Base-by-base conservation (phyloP, 1,284 basidiomycete species). In the Tylopilus sp. region DNA sequence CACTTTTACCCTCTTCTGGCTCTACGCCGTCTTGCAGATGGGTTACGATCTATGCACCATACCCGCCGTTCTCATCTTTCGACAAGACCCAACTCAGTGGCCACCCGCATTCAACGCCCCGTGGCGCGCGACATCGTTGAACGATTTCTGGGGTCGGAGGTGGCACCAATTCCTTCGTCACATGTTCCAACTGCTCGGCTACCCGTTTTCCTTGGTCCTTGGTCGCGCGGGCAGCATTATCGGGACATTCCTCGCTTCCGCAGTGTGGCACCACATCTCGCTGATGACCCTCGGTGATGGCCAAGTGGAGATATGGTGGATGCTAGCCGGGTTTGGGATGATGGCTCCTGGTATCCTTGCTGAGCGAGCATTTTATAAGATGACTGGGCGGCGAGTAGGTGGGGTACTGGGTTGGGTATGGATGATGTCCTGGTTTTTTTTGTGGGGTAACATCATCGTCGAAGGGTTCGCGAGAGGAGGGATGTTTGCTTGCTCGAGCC, bases 221-320 rank as follows among this genome's bases (percentile, higher is more conserved):
- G 81, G 80, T 5, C 71, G 71, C 9, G 38, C 60, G 1, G 80
- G 76, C 4, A 67, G 62, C 5, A 64, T 81, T 5, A 30, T 83
- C 5, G 82, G 80, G 10, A 72, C 73, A 0, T 85, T 85, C 61
- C 52, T 78, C 3, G 59, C 74, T 7, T 85, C 82, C 0, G 81
- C 73, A 2, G 38, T 80, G 0, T 57, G 81, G 26, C 83, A 85
- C 54, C 67, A 78, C 54, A 51, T 74, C 21, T 75, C 74, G 11
- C 53, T 81, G 39, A 76, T 77, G 71, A 75, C 77, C 0, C 74
- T 82, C 69, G 73, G n/a, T n/a, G n/a, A 76, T 2, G 64, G 65
- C 10, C 77, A 74, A 7, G 66, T 68, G 0, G 78, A 82, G 18
- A 68, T 74, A 20, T 56, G 59, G 37, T 56, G 65, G 17, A 70